Evolutionary conservation across 2,329 filamentous ascomycete species (phyloP), one percentile per base, ranked within the genome.

Genomic region (Ceratocystiopsis sp.): DNA sequence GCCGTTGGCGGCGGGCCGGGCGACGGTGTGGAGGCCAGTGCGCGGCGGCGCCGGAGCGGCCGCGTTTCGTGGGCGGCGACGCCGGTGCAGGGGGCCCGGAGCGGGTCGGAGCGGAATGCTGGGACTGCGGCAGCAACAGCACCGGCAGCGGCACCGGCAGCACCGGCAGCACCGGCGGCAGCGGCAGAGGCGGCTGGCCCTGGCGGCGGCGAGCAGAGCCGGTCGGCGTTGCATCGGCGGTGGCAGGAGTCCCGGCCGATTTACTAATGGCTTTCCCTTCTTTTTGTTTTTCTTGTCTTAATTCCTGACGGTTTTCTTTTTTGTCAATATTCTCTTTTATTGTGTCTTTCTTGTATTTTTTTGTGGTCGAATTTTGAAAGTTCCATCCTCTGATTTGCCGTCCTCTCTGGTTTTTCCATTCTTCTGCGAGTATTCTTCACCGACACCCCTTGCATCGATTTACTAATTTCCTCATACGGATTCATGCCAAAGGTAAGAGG

Each of bases 331-430:
- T 19, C 13, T 18, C 38, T 14, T 37, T 35, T 42, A 13, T n/a
- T 21, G 29, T 33, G 21, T 4, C 21, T 8, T 29, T 29, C 10
- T 9, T 29, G 25, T 21, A 4, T 21, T 21, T 8, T 21, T 21
- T 21, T 21, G 21, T 21, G 21, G 21, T 21, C n/a, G n/a, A n/a
- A 11, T 15, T 21, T 41, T 35, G 19, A 4, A 19, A 17, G 51
- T 48, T 62, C 62, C 67, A 10, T 59, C 58, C 15, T 55, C 59
- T 12, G 64, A 72, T 52, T 65, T 72, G 8, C 69, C 65, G 49
- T 75, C 75, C 51, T 74, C 71, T n/a, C 66, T 71, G 2, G 72
- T 72, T 50, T 64, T 61, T 53, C 68, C 69, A 51, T 69, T 73
- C 32, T 48, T 51, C 36, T 62, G 56, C 42, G 59, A 63, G 35